Conservation (phyloP, 2,329 filamentous ascomycete genomes). For the Pseudopithomyces maydicus region DNA sequence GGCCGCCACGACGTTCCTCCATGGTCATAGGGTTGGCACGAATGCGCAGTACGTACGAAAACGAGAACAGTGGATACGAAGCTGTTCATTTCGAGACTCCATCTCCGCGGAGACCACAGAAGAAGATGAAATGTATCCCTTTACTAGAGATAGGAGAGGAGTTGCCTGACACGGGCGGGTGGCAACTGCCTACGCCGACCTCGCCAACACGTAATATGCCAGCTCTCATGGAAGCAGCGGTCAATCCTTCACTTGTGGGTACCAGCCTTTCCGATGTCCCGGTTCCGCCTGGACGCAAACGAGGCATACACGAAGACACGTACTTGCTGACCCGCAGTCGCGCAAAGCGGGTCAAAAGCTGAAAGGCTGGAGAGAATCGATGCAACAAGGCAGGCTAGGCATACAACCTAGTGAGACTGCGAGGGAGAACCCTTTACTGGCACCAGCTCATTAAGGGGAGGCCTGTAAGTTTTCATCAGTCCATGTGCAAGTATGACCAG, state of each 20-base stretch:
- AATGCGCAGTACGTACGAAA: not conserved
- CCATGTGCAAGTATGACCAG: too few relatives aligned
- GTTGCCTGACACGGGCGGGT: not conserved
- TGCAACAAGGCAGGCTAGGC: too few relatives aligned
- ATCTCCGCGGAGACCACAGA: not conserved
- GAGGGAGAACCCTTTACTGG: too few relatives aligned
- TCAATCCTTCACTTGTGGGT: not conserved
- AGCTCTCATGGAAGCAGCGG: not conserved
- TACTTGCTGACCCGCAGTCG: too few relatives aligned
- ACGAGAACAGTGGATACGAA: not conserved
- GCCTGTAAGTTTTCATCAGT: too few relatives aligned
- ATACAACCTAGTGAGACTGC: too few relatives aligned
- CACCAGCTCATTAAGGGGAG: too few relatives aligned
- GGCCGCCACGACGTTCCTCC: not conserved
- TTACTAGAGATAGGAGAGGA: not conserved
- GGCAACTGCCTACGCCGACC: not conserved
- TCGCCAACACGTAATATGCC: not conserved
- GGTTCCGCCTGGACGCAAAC: too few relatives aligned
- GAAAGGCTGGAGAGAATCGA: too few relatives aligned
- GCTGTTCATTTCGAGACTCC: not conserved
- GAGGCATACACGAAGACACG: too few relatives aligned
- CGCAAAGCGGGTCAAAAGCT: too few relatives aligned
- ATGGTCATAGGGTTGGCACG: not conserved
- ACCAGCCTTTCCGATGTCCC: not conserved
- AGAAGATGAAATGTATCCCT: not conserved